These are phyloP conservation scores for Trichoderma sp. DNA, from an alignment of 2,329 filamentous ascomycete species.

Conservation along the genomic window DNA sequence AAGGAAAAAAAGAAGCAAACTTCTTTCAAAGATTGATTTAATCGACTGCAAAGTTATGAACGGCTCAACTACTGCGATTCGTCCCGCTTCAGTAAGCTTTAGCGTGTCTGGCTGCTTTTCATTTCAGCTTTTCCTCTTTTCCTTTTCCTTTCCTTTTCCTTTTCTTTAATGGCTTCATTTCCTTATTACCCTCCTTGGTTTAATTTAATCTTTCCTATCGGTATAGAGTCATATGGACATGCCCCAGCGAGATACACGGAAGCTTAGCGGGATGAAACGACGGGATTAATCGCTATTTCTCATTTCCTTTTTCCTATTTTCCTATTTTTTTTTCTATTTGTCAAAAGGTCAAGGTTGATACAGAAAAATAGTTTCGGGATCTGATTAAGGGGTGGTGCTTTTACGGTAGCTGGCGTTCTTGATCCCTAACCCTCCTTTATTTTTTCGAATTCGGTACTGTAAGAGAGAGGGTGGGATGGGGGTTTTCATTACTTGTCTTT, in stretches of 20 bases:
- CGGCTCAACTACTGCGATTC: background rate
- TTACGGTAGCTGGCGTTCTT: slow-evolving; percentile 10
- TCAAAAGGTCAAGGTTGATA: slow-evolving; percentile 18
- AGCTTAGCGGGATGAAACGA: background rate
- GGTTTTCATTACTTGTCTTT: background rate
- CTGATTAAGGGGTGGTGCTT: background rate
- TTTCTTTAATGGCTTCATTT: background rate
- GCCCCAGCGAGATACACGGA: background rate
- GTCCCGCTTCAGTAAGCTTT: background rate
- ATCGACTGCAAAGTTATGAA: background rate
- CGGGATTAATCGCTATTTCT: background rate
- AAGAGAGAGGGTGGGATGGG: background rate
- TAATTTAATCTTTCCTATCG: slow-evolving; percentile 6
- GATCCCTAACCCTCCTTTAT: background rate
- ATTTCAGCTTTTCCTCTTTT: background rate
- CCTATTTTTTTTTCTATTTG: background rate
- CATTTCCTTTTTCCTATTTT: background rate
- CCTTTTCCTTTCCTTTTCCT: background rate
- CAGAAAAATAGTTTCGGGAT: slow-evolving; percentile 15
- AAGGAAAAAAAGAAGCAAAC: background rate
- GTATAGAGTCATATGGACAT: slow-evolving; percentile 5
- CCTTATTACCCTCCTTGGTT: background rate
- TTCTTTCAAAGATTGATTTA: background rate
- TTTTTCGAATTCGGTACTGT: background rate
- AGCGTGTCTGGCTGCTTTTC: slow-evolving; percentile 9